phyloP scores from a whole-genome alignment of 371 early-diverging fungal genomes.

The Mortierella sp. region DNA sequence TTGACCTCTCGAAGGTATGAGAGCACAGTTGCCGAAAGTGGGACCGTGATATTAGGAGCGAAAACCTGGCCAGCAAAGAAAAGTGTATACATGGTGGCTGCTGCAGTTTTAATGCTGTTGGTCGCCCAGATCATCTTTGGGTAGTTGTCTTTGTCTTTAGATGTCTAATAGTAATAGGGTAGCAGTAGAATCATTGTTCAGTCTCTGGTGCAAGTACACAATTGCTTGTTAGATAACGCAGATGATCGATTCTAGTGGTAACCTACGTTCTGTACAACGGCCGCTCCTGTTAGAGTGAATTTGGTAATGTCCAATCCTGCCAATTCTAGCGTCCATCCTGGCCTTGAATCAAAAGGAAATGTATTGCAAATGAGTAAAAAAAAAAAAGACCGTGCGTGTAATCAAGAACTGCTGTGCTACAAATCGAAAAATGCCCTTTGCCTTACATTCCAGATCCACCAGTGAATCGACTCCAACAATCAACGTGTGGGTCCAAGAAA shows the following conservation, averaged over 20 bases:
- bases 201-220: not conserved
- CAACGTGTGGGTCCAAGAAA: slow-evolving; percentile 85
- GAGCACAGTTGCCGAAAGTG: slow-evolving; percentile 36
- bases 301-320: slow-evolving; percentile 52
- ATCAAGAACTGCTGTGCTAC: too few relatives aligned
- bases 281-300: slow-evolving; percentile 30
- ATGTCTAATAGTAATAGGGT: slow-evolving; percentile 9
- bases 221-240: not conserved
- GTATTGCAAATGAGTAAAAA: not conserved
- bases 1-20: slow-evolving; percentile 33
- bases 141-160: slow-evolving; percentile 51
- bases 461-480: slow-evolving; percentile 68
- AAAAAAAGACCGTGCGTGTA: not conserved
- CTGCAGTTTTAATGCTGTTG: slow-evolving; percentile 81
- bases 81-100: slow-evolving; percentile 86
- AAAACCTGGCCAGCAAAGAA: slow-evolving; percentile 84
- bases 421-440: not conserved
- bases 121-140: slow-evolving; percentile 90
- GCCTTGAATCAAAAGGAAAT: slow-evolving; percentile 16
- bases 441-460: slow-evolving; percentile 70
- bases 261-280: slow-evolving; percentile 43
- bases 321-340: slow-evolving; percentile 54
- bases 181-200: not conserved
- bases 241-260: not conserved
- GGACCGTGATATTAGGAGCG: slow-evolving; percentile 70